These are phyloP conservation scores for Mortierella sp. DNA, from an alignment of 371 early-diverging fungal species.

Conservation along the genomic window DNA sequence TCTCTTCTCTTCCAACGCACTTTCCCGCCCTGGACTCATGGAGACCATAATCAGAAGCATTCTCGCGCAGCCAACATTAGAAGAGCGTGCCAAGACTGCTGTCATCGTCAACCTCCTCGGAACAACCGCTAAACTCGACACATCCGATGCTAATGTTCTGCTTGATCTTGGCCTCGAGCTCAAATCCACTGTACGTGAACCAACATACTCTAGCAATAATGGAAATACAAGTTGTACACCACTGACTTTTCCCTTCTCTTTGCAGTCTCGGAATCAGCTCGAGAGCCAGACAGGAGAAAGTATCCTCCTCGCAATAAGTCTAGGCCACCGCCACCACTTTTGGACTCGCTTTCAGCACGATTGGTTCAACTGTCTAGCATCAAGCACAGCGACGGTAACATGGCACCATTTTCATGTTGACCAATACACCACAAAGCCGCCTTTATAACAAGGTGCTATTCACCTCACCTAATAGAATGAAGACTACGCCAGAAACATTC, in stretches of 20 bases:
- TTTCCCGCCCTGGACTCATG: too few species aligned
- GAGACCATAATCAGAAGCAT: conserved; percentile 40
- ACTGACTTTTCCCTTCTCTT: not conserved
- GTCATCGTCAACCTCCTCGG: conserved; percentile 19
- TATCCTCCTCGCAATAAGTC: conserved; percentile 27
- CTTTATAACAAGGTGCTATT: too few species aligned
- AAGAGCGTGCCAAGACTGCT: conserved; percentile 18
- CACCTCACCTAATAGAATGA: too few species aligned
- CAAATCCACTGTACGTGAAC: conserved; percentile 19
- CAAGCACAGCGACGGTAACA: conserved; percentile 18
- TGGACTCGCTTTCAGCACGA: conserved; percentile 16
- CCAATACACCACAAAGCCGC: not conserved
- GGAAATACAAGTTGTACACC: not conserved
- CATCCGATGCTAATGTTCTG: conserved; percentile 22
- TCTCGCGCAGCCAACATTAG: conserved; percentile 22
- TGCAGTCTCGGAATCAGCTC: conserved; percentile 11
- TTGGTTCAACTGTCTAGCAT: conserved; percentile 22
- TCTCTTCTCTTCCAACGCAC: too few species aligned
- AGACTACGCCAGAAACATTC: conserved; percentile 30
- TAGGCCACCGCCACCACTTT: conserved; percentile 18
- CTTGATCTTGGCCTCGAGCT: conserved; percentile 35
- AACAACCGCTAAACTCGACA: not conserved
- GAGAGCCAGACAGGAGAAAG: conserved; percentile 27
- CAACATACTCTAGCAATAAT: not conserved
- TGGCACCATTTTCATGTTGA: not conserved